Conservation (phyloP, 2,329 filamentous ascomycete genomes). For the Fusarium drepaniforme region DNA sequence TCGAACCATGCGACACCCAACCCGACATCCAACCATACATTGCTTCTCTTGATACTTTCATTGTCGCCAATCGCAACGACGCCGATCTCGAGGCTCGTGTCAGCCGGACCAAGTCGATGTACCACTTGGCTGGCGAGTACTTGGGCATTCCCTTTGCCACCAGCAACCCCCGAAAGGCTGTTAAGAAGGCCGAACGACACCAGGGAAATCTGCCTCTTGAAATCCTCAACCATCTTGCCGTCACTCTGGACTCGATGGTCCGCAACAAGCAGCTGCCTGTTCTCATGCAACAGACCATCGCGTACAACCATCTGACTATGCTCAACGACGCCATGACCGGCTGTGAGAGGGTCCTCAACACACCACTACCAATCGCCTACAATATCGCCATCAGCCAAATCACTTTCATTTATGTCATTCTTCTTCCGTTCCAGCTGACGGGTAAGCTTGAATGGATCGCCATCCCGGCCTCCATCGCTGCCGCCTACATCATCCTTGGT, state of each 20-base stretch:
- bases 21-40: slow-evolving; percentile 78
- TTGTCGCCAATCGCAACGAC: slow-evolving; percentile 60
- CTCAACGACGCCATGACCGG: slow-evolving; percentile 80
- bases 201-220: slow-evolving; percentile 86
- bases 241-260: slow-evolving; percentile 73
- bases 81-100: slow-evolving; percentile 48
- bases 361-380: slow-evolving; percentile 85
- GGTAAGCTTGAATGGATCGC: slow-evolving; percentile 76
- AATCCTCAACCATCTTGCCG: slow-evolving; percentile 78
- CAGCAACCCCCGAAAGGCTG: slow-evolving; percentile 80
- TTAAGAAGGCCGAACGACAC: slow-evolving; percentile 79
- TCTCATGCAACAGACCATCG: slow-evolving; percentile 69
- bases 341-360: slow-evolving; percentile 83
- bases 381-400: slow-evolving; percentile 88
- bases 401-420: slow-evolving; percentile 84
- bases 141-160: slow-evolving; percentile 81
- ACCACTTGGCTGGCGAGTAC: slow-evolving; percentile 77
- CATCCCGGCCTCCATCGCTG: slow-evolving; percentile 79
- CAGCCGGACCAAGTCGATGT: slow-evolving; percentile 60
- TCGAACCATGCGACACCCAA: slow-evolving; percentile 84
- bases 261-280: slow-evolving; percentile 66
- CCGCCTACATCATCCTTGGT: slow-evolving; percentile 86
- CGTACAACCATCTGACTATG: slow-evolving; percentile 70
- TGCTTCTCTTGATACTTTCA: slow-evolving; percentile 80
- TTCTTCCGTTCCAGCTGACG: slow-evolving; percentile 85